Evolutionary conservation across 306 rosid genomes (phyloP).

Genomic region (Aeschynomene evenia): DNA sequence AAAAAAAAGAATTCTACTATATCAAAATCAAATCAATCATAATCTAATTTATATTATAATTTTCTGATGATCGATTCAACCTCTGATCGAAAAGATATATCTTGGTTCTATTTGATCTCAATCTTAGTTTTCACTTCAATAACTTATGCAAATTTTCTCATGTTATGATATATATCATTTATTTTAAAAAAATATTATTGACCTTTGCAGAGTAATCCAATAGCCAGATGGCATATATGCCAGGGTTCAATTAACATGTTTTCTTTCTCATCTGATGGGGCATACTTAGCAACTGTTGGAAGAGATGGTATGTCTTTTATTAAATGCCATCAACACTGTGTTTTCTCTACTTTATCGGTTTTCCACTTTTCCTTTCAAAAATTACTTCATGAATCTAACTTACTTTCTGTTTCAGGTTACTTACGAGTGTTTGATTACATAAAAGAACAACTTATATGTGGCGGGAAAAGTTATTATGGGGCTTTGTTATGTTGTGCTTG

Average conservation of each 20-base stretch:
- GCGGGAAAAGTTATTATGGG: conserved; percentile 97
- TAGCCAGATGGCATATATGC: conserved; percentile 98
- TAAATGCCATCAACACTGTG: background rate
- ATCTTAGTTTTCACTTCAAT: conserved; percentile 11
- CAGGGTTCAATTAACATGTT: conserved; percentile 80
- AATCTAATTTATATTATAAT: too few relatives aligned
- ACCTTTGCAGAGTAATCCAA: conserved; percentile 79
- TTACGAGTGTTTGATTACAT: conserved; percentile 88
- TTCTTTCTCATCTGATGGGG: conserved; percentile 85
- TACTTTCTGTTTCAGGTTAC: conserved; percentile 58
- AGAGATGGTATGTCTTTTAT: conserved; percentile 73
- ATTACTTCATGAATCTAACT: conserved; percentile 22
- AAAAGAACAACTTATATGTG: conserved; percentile 87
- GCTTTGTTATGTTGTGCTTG: conserved; percentile 96
- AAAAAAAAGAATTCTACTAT: too few relatives aligned
- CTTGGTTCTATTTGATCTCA: too few relatives aligned
- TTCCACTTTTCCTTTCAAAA: background rate
- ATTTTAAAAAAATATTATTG: background rate
- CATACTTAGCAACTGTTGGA: conserved; percentile 82
- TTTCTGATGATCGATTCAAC: too few relatives aligned
- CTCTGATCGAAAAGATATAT: too few relatives aligned
- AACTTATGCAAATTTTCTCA: conserved; percentile 1
- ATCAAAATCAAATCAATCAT: too few relatives aligned
- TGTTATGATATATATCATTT: background rate
- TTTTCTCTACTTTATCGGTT: background rate